Evolutionary conservation across 345 rosid species (phyloP).

Genomic region (Salix koriyanagi): DNA sequence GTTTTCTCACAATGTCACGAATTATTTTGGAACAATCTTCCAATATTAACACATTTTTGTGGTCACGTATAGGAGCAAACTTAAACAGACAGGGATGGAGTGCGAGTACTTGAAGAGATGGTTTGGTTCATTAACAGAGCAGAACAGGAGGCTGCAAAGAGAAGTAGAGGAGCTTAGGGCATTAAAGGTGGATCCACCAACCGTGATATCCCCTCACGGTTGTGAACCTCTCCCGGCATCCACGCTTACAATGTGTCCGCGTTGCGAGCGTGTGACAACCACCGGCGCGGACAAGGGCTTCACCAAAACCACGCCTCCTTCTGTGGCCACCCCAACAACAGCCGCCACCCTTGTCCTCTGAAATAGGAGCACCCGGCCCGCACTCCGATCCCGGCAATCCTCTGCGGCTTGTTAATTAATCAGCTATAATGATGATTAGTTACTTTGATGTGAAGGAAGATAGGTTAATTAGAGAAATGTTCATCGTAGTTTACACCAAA

Average conservation of each 20-base stretch:
- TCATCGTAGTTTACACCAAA: slow-evolving; percentile 24
- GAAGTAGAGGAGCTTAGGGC: slow-evolving; percentile 94
- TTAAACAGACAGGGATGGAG: slow-evolving; percentile 95
- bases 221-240: slow-evolving; percentile 58
- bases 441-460: background rate
- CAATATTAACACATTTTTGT: background rate
- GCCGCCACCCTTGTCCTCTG: slow-evolving; percentile 28
- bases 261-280: slow-evolving; percentile 82
- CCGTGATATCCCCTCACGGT: slow-evolving; percentile 47
- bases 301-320: slow-evolving; percentile 13
- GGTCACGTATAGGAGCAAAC: slow-evolving; percentile 59
- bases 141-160: slow-evolving; percentile 77
- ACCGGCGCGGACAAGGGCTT: slow-evolving; percentile 22
- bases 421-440: background rate
- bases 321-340: slow-evolving; percentile 8
- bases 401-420: slow-evolving; percentile 41
- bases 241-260: slow-evolving; percentile 84
- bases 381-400: slow-evolving; percentile 42
- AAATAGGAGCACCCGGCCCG: slow-evolving; percentile 24
- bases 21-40: background rate
- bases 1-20: background rate
- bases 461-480: slow-evolving; percentile 14
- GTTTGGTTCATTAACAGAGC: slow-evolving; percentile 87
- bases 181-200: slow-evolving; percentile 66
- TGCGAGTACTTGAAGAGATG: slow-evolving; percentile 90